Percentiles rank a stretch among this genome's conserved stretches.
phyloP scores from a whole-genome alignment of 108 stramenopile species.

The Cylindrotheca closterium region DNA sequence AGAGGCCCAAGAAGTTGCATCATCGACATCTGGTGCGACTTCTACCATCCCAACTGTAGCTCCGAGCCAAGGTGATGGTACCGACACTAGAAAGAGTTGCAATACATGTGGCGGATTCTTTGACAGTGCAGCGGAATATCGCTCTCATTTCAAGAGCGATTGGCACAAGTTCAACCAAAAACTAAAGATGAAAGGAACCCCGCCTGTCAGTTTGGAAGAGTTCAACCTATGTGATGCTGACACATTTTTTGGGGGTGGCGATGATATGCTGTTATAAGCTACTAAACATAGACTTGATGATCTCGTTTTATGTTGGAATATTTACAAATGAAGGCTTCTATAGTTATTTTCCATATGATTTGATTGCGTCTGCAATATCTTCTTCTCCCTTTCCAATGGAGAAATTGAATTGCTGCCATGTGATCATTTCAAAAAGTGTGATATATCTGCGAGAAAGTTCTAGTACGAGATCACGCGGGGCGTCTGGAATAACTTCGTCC shows the following conservation, averaged over 20 bases:
- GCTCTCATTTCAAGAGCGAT: constrained; percentile 91
- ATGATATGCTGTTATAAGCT: too few species aligned
- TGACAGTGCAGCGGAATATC: constrained; percentile 54
- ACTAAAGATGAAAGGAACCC: constrained; percentile 76
- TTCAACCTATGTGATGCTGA: constrained; percentile 70
- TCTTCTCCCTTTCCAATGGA: constrained; percentile 35
- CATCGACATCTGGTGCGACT: too few species aligned
- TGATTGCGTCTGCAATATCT: constrained; percentile 61
- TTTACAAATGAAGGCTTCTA: too few species aligned
- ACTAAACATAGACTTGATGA: too few species aligned
- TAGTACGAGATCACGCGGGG: constrained; percentile 91
- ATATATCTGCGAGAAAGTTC: constrained; percentile 95
- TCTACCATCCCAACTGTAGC: not conserved
- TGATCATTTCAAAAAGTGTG: constrained; percentile 95
- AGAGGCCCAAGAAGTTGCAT: not conserved
- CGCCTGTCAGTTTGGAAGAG: constrained; percentile 75
- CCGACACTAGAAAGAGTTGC: constrained; percentile 57
- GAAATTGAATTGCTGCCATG: constrained; percentile 86
- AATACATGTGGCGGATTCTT: constrained; percentile 88
- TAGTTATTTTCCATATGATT: constrained; percentile 29
- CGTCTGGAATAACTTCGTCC: constrained; percentile 89
- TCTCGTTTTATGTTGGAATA: too few species aligned
- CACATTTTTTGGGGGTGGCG: constrained; percentile 6
- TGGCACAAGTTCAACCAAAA: constrained; percentile 97
- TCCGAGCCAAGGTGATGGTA: not conserved